phyloP scores from a whole-genome alignment of 768 basidiomycete genomes.

The Suillus fuscotomentosus region DNA sequence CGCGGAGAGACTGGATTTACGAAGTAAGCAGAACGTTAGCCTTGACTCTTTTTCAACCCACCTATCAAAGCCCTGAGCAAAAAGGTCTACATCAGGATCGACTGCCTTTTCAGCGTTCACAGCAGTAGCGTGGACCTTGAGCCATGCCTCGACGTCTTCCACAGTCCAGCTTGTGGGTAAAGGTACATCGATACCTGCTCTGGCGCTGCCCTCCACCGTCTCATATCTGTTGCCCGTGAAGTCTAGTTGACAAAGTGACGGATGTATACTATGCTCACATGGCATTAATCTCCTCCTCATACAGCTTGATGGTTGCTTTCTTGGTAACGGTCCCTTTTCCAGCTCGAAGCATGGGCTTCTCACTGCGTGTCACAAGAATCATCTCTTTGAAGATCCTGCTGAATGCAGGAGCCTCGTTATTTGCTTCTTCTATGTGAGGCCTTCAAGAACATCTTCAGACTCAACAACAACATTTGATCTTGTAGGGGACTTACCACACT shows the following conservation, averaged over 20 bases:
- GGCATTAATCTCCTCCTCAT: slow-evolving; percentile 44
- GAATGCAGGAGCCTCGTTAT: slow-evolving; percentile 38
- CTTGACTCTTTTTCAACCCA: slow-evolving; percentile 6
- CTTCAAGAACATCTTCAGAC: slow-evolving; percentile 19
- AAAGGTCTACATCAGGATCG: slow-evolving; percentile 23
- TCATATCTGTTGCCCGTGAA: slow-evolving; percentile 27
- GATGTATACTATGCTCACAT: slow-evolving; percentile 32
- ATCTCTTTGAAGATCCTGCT: slow-evolving; percentile 52
- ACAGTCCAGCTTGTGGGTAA: slow-evolving; percentile 26
- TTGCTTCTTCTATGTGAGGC: slow-evolving; percentile 45
- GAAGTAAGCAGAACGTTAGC: neutral
- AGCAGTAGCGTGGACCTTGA: slow-evolving; percentile 22
- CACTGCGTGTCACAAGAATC: slow-evolving; percentile 43
- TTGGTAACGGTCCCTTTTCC: slow-evolving; percentile 46
- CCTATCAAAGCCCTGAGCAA: slow-evolving; percentile 39
- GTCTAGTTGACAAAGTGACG: neutral
- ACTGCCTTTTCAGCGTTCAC: slow-evolving; percentile 10
- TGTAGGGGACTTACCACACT: slow-evolving; percentile 24
- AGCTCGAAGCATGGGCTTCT: slow-evolving; percentile 43
- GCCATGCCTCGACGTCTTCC: slow-evolving; percentile 23
- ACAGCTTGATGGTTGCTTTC: slow-evolving; percentile 37
- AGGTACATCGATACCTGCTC: slow-evolving; percentile 16
- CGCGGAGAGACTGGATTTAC: slow-evolving; percentile 23
- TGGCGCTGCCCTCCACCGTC: slow-evolving; percentile 26
- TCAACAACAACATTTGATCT: neutral